Evolutionary conservation across 1,139 yeast genomes (phyloP), one percentile per base, ranked within the genome.

Genomic region (Komagataea norvegica): DNA sequence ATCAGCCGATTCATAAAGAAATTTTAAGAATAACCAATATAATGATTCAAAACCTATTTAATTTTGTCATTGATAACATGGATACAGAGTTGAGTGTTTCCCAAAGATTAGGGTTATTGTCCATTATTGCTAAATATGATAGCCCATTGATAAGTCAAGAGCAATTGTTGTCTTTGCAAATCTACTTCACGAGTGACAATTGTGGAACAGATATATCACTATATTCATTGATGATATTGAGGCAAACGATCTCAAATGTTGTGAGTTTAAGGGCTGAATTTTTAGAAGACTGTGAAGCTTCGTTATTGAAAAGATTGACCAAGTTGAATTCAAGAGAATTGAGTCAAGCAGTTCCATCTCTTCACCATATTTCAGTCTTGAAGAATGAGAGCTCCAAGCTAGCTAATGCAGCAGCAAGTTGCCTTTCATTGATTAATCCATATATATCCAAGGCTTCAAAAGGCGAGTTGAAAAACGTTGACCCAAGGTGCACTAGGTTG

Each of bases 321-420:
- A 79, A 72, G 45, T 71, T 80, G 55, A 71, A 68, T 37, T 65
- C 69, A 0, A 65, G 58, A 40, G 89, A 83, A 48, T 57, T 85
- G 11, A 75, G 74, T 20, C 79, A 78, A 47, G 94, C 88, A 0
- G 70, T 84, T 53, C 85, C 88, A 3, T 68, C 85, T 41, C 60
- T 76, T 6, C 77, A 87, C 81, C 59, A 59, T 8, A 61, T 83
- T 1, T 66, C 83, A 5, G 55, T 49, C 9, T 59, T 71, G 48
- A 64, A 66, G 29, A 62, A 67, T 2, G 76, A 73, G 43, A 68
- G 72, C 0, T 43, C 55, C 1, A 73, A 74, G 45, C 51, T 84
- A 8, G 73, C 77, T 0, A 76, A 68, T 48, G 87, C 87, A 0
- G 70, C 83, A 13, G 59, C 76, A 1, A 74, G 88, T 0, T 74